Conservation (phyloP, 2,329 filamentous ascomycete genomes). For the Seiridium cupressi region DNA sequence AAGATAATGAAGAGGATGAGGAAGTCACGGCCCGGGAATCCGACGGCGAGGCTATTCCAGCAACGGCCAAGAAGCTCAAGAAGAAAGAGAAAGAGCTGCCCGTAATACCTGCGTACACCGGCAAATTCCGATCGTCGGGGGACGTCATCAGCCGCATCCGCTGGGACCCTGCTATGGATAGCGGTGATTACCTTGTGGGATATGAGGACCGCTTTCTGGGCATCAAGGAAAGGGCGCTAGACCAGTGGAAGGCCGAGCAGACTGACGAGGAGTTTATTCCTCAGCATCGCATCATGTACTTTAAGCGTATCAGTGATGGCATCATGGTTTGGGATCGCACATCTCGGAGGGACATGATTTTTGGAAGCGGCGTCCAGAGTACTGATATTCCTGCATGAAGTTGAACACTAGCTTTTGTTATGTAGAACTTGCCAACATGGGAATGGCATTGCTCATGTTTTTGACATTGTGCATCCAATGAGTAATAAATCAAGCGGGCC, state of each 20-base stretch:
- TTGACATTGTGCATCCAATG: too few species aligned
- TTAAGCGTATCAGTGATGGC: constrained; percentile 51
- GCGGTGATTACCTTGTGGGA: constrained; percentile 53
- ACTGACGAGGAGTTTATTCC: constrained; percentile 67
- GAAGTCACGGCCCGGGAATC: constrained; percentile 33
- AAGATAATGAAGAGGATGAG: constrained; percentile 34
- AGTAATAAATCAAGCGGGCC: too few species aligned
- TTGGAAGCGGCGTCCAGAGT: constrained; percentile 47
- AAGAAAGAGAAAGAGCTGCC: constrained; percentile 12
- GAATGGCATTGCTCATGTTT: too few species aligned
- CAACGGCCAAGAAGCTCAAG: constrained; percentile 17
- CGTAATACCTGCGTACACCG: constrained; percentile 28
- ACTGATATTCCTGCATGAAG: background rate
- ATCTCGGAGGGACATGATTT: constrained; percentile 51
- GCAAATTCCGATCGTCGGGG: constrained; percentile 53
- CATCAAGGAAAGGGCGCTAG: constrained; percentile 50
- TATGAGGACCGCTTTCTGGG: constrained; percentile 62
- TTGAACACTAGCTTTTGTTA: constrained; percentile 55
- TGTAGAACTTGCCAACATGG: constrained; percentile 21
- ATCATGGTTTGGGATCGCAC: constrained; percentile 56
- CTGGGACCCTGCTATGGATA: constrained; percentile 56
- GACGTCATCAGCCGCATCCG: constrained; percentile 60
- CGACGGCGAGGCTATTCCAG: constrained; percentile 20
- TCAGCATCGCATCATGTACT: constrained; percentile 62
- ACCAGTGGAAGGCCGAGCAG: constrained; percentile 58